Evolutionary conservation across 306 rosid genomes (phyloP), one percentile per base, ranked within the genome.

Genomic region (Begonia peltatifolia): DNA sequence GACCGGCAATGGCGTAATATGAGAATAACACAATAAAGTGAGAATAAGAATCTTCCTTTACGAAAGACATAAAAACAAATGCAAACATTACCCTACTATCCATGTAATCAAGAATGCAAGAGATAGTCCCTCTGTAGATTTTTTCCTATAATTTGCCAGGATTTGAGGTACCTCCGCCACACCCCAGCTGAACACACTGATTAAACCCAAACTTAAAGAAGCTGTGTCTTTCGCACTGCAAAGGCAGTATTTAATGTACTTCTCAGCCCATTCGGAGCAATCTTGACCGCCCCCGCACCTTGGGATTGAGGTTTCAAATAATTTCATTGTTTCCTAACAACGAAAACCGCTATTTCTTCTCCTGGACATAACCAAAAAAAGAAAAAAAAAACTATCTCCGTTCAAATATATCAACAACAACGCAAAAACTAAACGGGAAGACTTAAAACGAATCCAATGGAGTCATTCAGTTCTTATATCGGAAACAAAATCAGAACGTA

Each of bases 131-230:
- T 84, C 76, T 1, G 84, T 35, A 5, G 94, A 87, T 59, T 84
- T 81, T n/a, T 74, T 51, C 59, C 11, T 60, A 64, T 67, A 79
- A 71, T 84, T 84, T 9, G 93, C 84, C 68, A 81, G 55, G 53
- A 87, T 58, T 60, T 84, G 96, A 53, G 96, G 96, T 25, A 87
- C 66, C 80, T 87, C 96, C 59, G 94, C 96, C 36, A 73, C 77
- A 61, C 74, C 68, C 96, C 96, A 87, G 71, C 74, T 63, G 42
- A 59, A 9, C 20, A 87, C 84, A 67, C 94, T 84, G 46, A 77
- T 17, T 11, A 75, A 1, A 48, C 96, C 96, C 64, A 87, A 64
- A 13, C 57, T 16, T 53, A 60, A 64, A n/a, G 96, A 87, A 57
- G 71, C 63, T 56, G 73, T 77, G 41, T 84, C 79, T 72, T 44